Base-by-base conservation (phyloP, 495 filamentous ascomycete genomes). In the Bombardia bombarda region DNA sequence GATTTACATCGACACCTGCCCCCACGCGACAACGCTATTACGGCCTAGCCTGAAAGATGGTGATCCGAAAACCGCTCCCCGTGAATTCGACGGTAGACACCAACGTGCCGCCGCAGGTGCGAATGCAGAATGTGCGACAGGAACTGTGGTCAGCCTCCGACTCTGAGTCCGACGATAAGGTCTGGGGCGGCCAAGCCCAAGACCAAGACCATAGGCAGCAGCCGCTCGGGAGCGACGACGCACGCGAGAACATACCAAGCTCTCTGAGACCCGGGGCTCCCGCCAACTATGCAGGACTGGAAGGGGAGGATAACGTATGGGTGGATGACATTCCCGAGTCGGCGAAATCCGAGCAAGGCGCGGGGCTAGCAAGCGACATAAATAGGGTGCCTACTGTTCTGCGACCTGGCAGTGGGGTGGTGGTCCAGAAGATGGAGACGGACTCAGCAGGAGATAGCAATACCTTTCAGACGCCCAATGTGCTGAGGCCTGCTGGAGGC, bases 21-120 rank as follows among this genome's bases (percentile, higher is more conserved):
- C 21, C 19, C 25, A 7, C 38, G 20, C 32, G 10, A 40, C n/a
- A n/a, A n/a, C n/a, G n/a, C n/a, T n/a, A n/a, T n/a, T n/a, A n/a
- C n/a, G n/a, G n/a, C 38, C 38, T 22, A 1, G 14, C 16, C 20
- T 34, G 22, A 31, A 21, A 32, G 12, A 59, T 59, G 56, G 52
- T 59, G 12, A 33, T 45, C 16, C 40, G 56, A 33, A 73, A 73
- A 40, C 68, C 72, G 28, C 41, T 67, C 31, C 58, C 69, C 20
- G 39, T 49, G 21, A 44, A 49, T 43, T 50, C 60, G 33, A 53
- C 60, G 12, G 43, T 51, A 24, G 47, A 60, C 31, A 51, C 61
- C 12, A 46, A 46, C 23, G 38, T 52, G 26, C 48, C 46, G 33
- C 47, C 55, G 31, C 54, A 43, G 43, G 53, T 51, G n/a, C 55